Evolutionary conservation across 2,329 filamentous ascomycete genomes (phyloP).

Genomic region (Penicillium vulpinum): DNA sequence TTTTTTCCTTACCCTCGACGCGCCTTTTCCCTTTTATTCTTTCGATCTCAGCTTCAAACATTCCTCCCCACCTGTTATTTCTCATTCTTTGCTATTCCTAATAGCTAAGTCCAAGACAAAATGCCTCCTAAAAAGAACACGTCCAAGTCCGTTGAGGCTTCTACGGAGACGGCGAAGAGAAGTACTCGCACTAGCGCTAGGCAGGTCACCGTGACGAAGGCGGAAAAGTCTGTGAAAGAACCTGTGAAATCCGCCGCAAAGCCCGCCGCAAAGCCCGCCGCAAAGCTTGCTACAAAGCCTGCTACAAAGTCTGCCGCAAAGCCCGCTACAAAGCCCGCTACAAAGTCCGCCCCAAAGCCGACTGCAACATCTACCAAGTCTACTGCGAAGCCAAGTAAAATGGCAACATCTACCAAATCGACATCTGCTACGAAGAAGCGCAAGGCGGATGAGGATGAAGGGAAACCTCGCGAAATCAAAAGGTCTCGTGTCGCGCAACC

Average conservation of each 20-base stretch:
- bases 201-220: background rate
- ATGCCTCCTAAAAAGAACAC: constrained; percentile 35
- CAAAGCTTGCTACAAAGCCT: background rate
- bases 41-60: background rate
- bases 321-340: too few species aligned
- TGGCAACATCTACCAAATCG: constrained; percentile 19
- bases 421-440: constrained; percentile 33
- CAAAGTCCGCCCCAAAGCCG: background rate
- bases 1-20: constrained; percentile 7
- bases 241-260: background rate
- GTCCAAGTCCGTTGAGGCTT: constrained; percentile 22
- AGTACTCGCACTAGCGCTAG: background rate
- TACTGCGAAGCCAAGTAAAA: constrained; percentile 10
- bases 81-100: constrained; percentile 7
- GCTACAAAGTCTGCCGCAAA: background rate
- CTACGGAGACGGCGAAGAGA: background rate
- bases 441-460: constrained; percentile 34
- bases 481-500: constrained; percentile 31
- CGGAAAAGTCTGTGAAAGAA: constrained; percentile 21
- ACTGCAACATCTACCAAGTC: background rate
- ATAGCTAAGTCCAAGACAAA: constrained; percentile 10
- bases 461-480: constrained; percentile 33
- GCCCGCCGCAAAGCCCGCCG: background rate
- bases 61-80: constrained; percentile 5
- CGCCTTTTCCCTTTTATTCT: constrained; percentile 2